Evolutionary conservation across 768 basidiomycete genomes (phyloP).

Genomic region (Trametes cinnabarina): DNA sequence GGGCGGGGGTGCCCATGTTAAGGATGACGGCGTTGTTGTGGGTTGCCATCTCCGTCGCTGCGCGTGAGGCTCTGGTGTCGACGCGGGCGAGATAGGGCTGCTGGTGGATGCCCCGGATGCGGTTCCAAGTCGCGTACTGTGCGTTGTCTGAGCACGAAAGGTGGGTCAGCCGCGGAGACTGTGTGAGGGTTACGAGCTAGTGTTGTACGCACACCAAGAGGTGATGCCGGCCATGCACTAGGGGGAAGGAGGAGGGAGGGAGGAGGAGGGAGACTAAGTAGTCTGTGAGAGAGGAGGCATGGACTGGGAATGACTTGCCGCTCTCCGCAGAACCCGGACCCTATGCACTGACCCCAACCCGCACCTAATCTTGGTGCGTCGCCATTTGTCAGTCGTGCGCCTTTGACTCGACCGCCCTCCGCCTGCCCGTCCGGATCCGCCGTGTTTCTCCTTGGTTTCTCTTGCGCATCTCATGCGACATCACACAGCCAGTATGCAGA

Average conservation of each 20-base stretch:
- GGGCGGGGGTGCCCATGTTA: slow-evolving; percentile 33
- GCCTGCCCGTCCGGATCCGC: not conserved
- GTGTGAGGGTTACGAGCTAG: slow-evolving; percentile 17
- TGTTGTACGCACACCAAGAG: slow-evolving; percentile 38
- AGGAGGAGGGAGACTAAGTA: slow-evolving; percentile 8
- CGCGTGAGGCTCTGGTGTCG: slow-evolving; percentile 46
- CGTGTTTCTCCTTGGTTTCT: not conserved
- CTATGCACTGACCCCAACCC: not conserved
- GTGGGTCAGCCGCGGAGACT: slow-evolving; percentile 9
- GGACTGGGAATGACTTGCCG: slow-evolving; percentile 2
- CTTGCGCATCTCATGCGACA: not conserved
- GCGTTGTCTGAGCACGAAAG: slow-evolving; percentile 38
- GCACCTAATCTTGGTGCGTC: slow-evolving; percentile 12
- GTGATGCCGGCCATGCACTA: slow-evolving; percentile 29
- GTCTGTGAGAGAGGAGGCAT: slow-evolving; percentile 10
- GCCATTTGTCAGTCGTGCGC: slow-evolving; percentile 6
- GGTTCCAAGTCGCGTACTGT: slow-evolving; percentile 58
- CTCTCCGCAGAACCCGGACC: not conserved
- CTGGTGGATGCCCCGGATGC: slow-evolving; percentile 50
- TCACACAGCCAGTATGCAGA: not conserved
- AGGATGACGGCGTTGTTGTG: slow-evolving; percentile 26
- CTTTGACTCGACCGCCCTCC: slow-evolving; percentile 12
- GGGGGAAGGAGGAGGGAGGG: slow-evolving; percentile 1
- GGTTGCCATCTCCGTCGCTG: slow-evolving; percentile 50
- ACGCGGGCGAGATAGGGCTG: slow-evolving; percentile 52